Percentiles rank a stretch among this genome's conserved stretches.
These are phyloP conservation scores for Ophiostoma novo-ulmi DNA, from an alignment of 2,329 filamentous ascomycete species.

Conservation along the genomic window DNA sequence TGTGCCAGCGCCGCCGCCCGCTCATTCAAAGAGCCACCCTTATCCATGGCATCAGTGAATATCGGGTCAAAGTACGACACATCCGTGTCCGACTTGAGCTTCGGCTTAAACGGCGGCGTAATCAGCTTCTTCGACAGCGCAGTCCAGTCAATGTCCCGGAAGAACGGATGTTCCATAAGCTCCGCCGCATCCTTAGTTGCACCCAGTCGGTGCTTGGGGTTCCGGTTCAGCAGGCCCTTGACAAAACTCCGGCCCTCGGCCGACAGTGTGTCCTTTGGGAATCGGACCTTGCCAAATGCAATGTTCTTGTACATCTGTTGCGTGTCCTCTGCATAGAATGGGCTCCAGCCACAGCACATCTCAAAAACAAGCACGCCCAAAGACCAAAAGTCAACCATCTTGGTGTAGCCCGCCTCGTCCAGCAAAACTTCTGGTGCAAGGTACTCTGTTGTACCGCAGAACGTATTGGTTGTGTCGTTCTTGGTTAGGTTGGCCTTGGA, in stretches of 20 bases:
- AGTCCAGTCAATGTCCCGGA: slow-evolving; percentile 88
- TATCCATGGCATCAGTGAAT: slow-evolving; percentile 90
- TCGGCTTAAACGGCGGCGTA: slow-evolving; percentile 94
- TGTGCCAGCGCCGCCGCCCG: slow-evolving; percentile 80
- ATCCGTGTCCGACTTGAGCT: slow-evolving; percentile 90
- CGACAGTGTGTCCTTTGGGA: slow-evolving; percentile 89
- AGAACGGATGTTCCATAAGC: slow-evolving; percentile 91
- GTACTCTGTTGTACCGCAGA: slow-evolving; percentile 97
- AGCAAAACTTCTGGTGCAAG: slow-evolving; percentile 90
- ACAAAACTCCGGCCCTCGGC: slow-evolving; percentile 96
- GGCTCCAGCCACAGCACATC: slow-evolving; percentile 99
- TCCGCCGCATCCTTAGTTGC: slow-evolving; percentile 89
- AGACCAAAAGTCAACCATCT: slow-evolving; percentile 99
- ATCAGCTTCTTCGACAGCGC: slow-evolving; percentile 84
- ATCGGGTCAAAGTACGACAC: slow-evolving; percentile 98
- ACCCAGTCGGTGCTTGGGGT: slow-evolving; percentile 90
- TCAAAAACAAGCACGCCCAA: slow-evolving; percentile 95
- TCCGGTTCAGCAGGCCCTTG: slow-evolving; percentile 93
- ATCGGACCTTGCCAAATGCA: slow-evolving; percentile 95
- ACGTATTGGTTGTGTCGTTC: slow-evolving; percentile 97
- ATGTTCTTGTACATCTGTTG: slow-evolving; percentile 99
- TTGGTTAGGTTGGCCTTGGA: slow-evolving; percentile 97
- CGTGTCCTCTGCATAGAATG: slow-evolving; percentile 97
- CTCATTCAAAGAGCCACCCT: slow-evolving; percentile 82
- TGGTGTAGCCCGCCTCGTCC: slow-evolving; percentile 95